Percentiles rank a stretch among this genome's conserved stretches.
phyloP scores from a whole-genome alignment of 1,284 basidiomycete species.

The Xanthoconium separans region DNA sequence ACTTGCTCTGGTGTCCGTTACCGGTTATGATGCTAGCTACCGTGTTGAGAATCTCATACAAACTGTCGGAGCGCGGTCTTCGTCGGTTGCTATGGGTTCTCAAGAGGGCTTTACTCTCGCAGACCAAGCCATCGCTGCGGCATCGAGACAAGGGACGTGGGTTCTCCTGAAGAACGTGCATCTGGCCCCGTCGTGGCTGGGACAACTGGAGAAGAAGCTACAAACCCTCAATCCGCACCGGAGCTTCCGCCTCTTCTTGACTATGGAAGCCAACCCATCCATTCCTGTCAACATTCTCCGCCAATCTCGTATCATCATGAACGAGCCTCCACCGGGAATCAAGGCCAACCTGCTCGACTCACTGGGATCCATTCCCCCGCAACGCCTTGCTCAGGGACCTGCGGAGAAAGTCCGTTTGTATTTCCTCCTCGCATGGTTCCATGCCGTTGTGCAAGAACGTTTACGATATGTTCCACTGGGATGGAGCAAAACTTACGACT shows the following conservation, averaged over 20 bases:
- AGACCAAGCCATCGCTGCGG: slow-evolving; percentile 90
- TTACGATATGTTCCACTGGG: slow-evolving; percentile 92
- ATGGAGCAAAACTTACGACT: slow-evolving; percentile 95
- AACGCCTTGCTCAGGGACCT: slow-evolving; percentile 78
- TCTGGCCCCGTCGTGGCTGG: slow-evolving; percentile 91
- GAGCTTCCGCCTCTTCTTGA: slow-evolving; percentile 93
- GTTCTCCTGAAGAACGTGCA: slow-evolving; percentile 96
- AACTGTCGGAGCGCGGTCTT: slow-evolving; percentile 70
- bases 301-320: slow-evolving; percentile 94
- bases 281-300: slow-evolving; percentile 96
- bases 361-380: slow-evolving; percentile 70
- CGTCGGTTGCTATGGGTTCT: slow-evolving; percentile 96
- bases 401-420: slow-evolving; percentile 89
- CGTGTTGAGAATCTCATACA: slow-evolving; percentile 88
- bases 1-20: slow-evolving; percentile 87
- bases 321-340: slow-evolving; percentile 94
- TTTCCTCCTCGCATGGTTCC: slow-evolving; percentile 98
- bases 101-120: slow-evolving; percentile 94
- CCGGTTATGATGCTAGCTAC: slow-evolving; percentile 97
- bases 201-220: slow-evolving; percentile 94
- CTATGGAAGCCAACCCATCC: slow-evolving; percentile 91
- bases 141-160: slow-evolving; percentile 90
- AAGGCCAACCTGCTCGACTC: slow-evolving; percentile 94
- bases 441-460: slow-evolving; percentile 94
- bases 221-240: slow-evolving; percentile 87